phyloP scores from a whole-genome alignment of 2,329 filamentous ascomycete genomes.

The Penicillium brasilianum region DNA sequence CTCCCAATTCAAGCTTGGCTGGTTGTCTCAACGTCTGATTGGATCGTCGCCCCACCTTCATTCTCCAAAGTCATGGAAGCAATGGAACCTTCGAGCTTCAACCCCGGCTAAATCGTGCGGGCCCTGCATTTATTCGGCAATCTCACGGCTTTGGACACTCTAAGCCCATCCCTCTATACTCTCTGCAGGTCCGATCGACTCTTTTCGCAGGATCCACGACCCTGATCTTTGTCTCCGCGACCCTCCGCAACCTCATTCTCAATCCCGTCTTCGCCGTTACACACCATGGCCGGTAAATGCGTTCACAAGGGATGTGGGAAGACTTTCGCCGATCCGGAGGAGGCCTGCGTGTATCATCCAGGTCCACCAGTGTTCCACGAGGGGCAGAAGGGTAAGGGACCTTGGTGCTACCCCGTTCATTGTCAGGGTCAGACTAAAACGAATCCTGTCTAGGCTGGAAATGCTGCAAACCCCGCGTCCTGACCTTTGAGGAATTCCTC shows the following conservation, averaged over 20 bases:
- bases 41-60: background rate
- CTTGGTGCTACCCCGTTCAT: conserved; percentile 20
- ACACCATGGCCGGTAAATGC: conserved; percentile 67
- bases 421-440: background rate
- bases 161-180: background rate
- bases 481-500: conserved; percentile 99
- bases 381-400: conserved; percentile 85
- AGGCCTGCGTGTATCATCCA: conserved; percentile 89
- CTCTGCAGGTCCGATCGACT: background rate
- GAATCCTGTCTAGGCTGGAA: conserved; percentile 75
- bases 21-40: background rate
- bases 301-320: conserved; percentile 97
- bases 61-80: conserved; percentile 13
- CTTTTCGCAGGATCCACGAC: background rate
- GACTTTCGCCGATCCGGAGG: conserved; percentile 77
- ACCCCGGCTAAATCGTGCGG: conserved; percentile 38
- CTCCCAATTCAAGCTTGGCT: background rate
- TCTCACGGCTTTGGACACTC: background rate
- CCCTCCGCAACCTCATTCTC: background rate
- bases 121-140: conserved; percentile 12
- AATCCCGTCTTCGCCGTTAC: conserved; percentile 3
- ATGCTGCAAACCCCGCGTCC: conserved; percentile 95
- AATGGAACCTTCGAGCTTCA: conserved; percentile 50
- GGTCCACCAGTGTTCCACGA: conserved; percentile 96
- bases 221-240: conserved; percentile 4